phyloP scores from a whole-genome alignment of 1,284 basidiomycete species.

The Exobasidium cylindrosporum region DNA sequence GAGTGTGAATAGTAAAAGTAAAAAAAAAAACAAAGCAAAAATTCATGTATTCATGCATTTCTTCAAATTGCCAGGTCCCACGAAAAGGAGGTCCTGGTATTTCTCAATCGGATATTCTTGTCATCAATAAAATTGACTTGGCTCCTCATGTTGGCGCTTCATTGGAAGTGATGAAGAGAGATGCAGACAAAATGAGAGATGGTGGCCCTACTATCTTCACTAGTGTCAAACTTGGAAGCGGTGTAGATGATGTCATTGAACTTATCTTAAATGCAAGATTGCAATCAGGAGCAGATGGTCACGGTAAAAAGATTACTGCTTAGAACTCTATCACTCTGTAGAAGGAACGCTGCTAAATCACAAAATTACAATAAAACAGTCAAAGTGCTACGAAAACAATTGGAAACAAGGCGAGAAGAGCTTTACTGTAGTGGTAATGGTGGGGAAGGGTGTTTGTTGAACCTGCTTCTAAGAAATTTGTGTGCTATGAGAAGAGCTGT shows the following conservation, averaged over 20 bases:
- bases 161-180: constrained; percentile 88
- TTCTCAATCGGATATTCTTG: constrained; percentile 80
- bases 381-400: too few species aligned
- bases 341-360: too few species aligned
- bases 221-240: constrained; percentile 74
- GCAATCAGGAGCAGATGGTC: constrained; percentile 5
- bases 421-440: too few species aligned
- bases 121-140: constrained; percentile 73
- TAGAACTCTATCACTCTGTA: too few species aligned
- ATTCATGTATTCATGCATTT: too few species aligned
- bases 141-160: constrained; percentile 90
- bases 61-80: constrained; percentile 61
- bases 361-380: too few species aligned
- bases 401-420: too few species aligned
- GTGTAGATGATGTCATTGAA: constrained; percentile 77
- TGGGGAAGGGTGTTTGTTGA: too few species aligned
- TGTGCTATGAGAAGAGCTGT: too few species aligned
- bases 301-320: constrained; percentile 1
- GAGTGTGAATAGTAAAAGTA: too few species aligned
- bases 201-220: constrained; percentile 90
- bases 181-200: constrained; percentile 88
- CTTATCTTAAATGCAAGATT: constrained; percentile 71
- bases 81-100: constrained; percentile 86
- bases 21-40: too few species aligned
- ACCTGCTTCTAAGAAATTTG: too few species aligned